A percentile compares a stretch with the other conserved stretches of the same genome.
Conservation (phyloP, 192 early-diverging fungal species). For the Backusella mclennaniae region DNA sequence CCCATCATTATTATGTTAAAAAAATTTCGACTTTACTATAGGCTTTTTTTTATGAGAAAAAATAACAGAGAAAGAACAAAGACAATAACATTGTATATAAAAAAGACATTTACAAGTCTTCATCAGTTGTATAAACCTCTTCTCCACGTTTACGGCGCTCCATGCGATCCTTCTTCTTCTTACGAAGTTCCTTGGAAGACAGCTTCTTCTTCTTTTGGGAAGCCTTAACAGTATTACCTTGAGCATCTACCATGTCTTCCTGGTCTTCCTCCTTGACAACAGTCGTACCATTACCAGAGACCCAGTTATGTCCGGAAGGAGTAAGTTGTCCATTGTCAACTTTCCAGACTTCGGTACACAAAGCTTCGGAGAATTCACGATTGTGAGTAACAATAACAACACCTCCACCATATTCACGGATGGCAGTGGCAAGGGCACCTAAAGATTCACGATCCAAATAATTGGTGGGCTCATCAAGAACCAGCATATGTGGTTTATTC, state of each 20-base stretch:
- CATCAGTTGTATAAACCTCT: conserved; percentile 33
- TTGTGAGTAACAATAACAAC: conserved; percentile 86
- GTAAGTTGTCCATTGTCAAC: conserved; percentile 59
- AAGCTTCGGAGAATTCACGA: conserved; percentile 72
- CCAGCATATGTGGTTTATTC: conserved; percentile 86
- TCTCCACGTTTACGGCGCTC: conserved; percentile 56
- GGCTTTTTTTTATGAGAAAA: background rate
- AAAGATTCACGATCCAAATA: conserved; percentile 64
- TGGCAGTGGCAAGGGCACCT: conserved; percentile 70
- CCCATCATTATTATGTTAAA: background rate
- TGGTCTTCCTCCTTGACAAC: conserved; percentile 48
- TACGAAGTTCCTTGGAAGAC: conserved; percentile 47
- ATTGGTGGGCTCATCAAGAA: conserved; percentile 87
- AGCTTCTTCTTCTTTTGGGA: conserved; percentile 58
- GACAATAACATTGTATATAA: background rate
- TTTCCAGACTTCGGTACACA: conserved; percentile 72
- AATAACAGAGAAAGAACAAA: background rate
- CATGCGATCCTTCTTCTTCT: conserved; percentile 58
- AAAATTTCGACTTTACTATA: background rate
- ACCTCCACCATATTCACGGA: conserved; percentile 74
- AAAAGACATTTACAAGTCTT: conserved; percentile 5
- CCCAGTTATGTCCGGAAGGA: conserved; percentile 52
- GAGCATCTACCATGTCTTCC: conserved; percentile 59
- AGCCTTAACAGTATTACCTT: conserved; percentile 72
- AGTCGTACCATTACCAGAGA: conserved; percentile 47